Conservation (phyloP, 1,284 basidiomycete genomes). For the Microbotryomycetes sp. region DNA sequence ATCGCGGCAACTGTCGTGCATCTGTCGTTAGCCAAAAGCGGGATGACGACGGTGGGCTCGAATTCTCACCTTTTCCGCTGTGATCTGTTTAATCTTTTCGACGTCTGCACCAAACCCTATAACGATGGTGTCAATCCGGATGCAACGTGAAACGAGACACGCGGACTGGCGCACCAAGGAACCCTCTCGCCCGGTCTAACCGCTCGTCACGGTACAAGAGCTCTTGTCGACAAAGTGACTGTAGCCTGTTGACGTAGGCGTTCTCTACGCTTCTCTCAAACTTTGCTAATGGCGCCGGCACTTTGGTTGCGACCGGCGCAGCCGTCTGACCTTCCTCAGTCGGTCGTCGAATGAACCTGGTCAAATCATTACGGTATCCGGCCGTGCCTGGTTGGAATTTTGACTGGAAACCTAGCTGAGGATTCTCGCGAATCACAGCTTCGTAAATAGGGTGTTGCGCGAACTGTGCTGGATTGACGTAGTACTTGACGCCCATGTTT, state of each 20-base stretch:
- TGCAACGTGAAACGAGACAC: no score
- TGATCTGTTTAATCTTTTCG: not conserved
- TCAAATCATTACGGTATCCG: conserved; percentile 10
- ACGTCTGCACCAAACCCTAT: not conserved
- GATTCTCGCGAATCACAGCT: conserved; percentile 27
- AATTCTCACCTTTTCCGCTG: not conserved
- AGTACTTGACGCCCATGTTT: conserved; percentile 73
- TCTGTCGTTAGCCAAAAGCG: no score
- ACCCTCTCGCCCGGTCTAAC: conserved; percentile 67
- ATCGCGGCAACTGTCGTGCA: not conserved
- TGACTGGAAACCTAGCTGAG: conserved; percentile 22
- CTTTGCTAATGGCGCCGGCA: conserved; percentile 39
- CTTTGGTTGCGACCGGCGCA: not conserved
- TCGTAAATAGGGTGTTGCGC: conserved; percentile 56
- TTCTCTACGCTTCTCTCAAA: conserved; percentile 68
- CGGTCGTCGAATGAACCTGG: conserved; percentile 37
- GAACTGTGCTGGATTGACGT: conserved; percentile 75
- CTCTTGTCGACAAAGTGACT: conserved; percentile 59
- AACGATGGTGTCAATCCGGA: not conserved
- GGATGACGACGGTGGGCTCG: no score
- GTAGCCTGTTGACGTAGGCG: conserved; percentile 61
- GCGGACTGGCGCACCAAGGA: conserved; percentile 62
- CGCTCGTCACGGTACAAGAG: conserved; percentile 56
- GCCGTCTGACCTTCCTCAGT: conserved; percentile 36
- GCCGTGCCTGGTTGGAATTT: conserved; percentile 10